A percentile compares a stretch with the other conserved stretches of the same genome.
Evolutionary conservation across 345 rosid genomes (phyloP).

Genomic region (Salix caprea): DNA sequence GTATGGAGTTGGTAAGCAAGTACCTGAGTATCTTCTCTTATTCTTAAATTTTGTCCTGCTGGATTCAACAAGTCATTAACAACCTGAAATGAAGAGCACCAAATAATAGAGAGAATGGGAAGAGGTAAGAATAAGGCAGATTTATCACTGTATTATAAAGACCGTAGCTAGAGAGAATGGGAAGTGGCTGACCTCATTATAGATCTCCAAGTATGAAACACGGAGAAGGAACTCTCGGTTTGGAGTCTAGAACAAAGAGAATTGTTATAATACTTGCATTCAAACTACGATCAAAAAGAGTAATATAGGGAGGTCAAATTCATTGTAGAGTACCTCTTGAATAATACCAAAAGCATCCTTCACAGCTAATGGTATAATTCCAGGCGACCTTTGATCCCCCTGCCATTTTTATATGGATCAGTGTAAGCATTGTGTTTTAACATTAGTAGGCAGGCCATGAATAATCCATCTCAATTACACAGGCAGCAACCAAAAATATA

Average conservation of each 20-base stretch:
- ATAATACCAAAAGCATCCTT: conserved; percentile 96
- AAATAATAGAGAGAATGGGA: conserved; percentile 9
- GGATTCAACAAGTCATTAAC: conserved; percentile 94
- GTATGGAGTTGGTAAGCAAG: conserved; percentile 7
- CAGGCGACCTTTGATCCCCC: conserved; percentile 99
- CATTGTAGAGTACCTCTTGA: conserved; percentile 68
- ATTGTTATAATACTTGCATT: conserved; percentile 16
- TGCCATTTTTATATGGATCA: conserved; percentile 34
- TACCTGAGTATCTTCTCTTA: conserved; percentile 99
- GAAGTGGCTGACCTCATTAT: conserved; percentile 76
- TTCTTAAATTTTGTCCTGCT: conserved; percentile 92
- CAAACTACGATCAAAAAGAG: conserved; percentile 9
- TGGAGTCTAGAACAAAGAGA: conserved; percentile 59
- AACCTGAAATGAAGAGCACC: conserved; percentile 54
- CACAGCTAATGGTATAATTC: conserved; percentile 91
- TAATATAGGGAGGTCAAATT: conserved; percentile 7
- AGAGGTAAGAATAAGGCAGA: conserved; percentile 10
- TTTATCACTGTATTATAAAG: background rate
- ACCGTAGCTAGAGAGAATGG: background rate
- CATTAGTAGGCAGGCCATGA: conserved; percentile 1
- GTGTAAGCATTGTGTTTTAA: conserved; percentile 5
- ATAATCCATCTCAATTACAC: background rate
- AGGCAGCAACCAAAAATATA: background rate
- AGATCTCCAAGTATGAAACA: conserved; percentile 93
- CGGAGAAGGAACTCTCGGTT: conserved; percentile 93